Evolutionary conservation across 495 filamentous ascomycete species (phyloP).

Genomic region (Peziza echinospora): DNA sequence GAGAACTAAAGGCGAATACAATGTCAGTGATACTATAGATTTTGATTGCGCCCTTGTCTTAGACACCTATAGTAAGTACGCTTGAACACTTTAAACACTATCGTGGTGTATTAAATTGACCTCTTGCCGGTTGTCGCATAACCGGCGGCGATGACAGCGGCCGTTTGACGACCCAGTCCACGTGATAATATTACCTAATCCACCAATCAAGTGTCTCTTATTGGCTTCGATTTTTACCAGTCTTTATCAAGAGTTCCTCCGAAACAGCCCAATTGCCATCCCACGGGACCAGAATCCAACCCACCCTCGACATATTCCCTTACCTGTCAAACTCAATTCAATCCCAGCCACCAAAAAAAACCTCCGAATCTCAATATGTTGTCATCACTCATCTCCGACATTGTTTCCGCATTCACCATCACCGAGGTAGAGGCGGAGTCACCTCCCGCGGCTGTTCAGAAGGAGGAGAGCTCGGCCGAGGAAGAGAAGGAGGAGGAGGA

Average conservation of each 20-base stretch:
- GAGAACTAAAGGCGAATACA: too few relatives aligned
- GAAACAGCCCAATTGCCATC: background rate
- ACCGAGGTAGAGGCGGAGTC: conserved; percentile 40
- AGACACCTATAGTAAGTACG: too few relatives aligned
- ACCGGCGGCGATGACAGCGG: too few relatives aligned
- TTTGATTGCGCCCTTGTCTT: too few relatives aligned
- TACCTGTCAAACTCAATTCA: too few relatives aligned
- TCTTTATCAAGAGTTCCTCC: background rate
- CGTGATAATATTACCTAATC: background rate
- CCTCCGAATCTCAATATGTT: conserved; percentile 24
- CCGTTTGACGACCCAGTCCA: too few relatives aligned
- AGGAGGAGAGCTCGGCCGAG: conserved; percentile 27
- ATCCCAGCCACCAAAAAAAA: background rate
- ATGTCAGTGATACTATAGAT: too few relatives aligned
- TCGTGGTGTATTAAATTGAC: too few relatives aligned
- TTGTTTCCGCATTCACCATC: conserved; percentile 35
- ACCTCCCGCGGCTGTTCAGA: conserved; percentile 25
- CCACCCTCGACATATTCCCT: too few relatives aligned
- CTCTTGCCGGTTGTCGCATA: too few relatives aligned
- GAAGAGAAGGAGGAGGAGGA: conserved; percentile 22
- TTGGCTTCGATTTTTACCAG: background rate
- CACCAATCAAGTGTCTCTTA: background rate
- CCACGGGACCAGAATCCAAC: background rate
- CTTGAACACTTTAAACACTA: too few relatives aligned
- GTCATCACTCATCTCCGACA: conserved; percentile 40